Conservation (phyloP, 164 flowering plant genomes). For the Amborella trichopoda region DNA sequence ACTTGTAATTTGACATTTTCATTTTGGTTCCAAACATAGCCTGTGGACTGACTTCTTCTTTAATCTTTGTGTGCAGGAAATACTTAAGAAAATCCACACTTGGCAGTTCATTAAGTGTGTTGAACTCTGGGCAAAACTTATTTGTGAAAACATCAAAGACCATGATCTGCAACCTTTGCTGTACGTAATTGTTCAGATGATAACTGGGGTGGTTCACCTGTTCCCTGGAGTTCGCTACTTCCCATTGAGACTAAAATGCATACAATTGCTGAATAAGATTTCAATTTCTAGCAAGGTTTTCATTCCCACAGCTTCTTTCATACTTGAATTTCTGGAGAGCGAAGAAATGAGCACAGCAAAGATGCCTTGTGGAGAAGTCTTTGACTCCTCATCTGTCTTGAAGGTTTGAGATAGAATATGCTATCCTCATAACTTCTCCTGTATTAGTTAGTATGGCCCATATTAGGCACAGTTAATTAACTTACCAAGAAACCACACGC, state of each 20-base stretch:
- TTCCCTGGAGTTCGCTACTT: constrained; percentile 76
- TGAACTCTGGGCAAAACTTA: constrained; percentile 78
- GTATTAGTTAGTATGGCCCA: no score
- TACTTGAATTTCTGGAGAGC: constrained; percentile 54
- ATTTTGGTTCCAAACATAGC: no score
- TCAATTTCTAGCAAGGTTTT: constrained; percentile 63
- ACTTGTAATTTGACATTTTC: no score
- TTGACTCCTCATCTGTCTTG: constrained; percentile 29
- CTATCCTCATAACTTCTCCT: no score
- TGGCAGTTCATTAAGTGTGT: constrained; percentile 72
- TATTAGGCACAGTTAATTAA: no score
- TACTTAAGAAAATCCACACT: constrained; percentile 47
- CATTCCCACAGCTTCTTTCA: constrained; percentile 68
- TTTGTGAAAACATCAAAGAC: constrained; percentile 41
- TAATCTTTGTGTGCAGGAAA: constrained; percentile 43
- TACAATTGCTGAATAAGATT: constrained; percentile 77
- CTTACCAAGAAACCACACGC: no score
- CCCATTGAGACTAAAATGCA: constrained; percentile 69
- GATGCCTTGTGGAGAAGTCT: constrained; percentile 22
- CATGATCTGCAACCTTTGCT: constrained; percentile 55
- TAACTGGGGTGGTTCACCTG: constrained; percentile 60
- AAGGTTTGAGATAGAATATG: constrained; percentile 39
- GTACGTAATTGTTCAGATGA: constrained; percentile 46
- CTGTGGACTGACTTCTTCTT: no score
- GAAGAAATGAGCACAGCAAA: constrained; percentile 33